These are phyloP conservation scores for Pinus tabuliformis DNA, from an alignment of 75 land plant genomes.

Conservation along the genomic window DNA sequence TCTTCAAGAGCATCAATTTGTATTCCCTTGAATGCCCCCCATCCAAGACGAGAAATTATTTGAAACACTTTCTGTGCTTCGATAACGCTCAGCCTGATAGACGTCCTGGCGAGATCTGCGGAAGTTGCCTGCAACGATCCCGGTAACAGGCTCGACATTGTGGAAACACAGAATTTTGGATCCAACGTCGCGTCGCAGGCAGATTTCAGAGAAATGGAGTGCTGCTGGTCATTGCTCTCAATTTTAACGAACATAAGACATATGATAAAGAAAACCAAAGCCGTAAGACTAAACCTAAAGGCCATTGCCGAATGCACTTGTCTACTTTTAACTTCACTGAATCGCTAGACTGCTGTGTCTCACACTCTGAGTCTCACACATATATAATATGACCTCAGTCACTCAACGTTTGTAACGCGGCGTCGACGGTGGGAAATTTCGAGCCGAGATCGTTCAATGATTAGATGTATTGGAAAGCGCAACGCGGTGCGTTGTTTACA, in stretches of 20 bases:
- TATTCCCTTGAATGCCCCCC: not conserved
- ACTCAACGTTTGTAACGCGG: no score
- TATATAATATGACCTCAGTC: no score
- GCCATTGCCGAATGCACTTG: not conserved
- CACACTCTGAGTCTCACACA: no score
- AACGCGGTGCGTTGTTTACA: no score
- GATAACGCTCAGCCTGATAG: not conserved
- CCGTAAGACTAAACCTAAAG: not conserved
- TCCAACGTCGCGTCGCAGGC: constrained; percentile 3
- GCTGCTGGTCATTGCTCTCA: not conserved
- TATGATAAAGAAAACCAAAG: not conserved
- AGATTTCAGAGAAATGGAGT: not conserved
- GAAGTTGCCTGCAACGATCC: not conserved
- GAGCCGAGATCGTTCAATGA: no score
- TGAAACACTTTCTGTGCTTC: not conserved
- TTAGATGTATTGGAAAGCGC: no score
- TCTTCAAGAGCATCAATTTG: constrained; percentile 34
- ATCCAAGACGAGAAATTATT: not conserved
- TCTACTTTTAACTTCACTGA: no score
- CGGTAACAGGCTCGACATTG: not conserved
- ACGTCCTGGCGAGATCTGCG: not conserved
- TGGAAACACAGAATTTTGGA: not conserved
- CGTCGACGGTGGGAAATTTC: no score
- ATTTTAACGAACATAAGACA: not conserved
- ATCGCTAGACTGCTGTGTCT: no score